Evolutionary conservation across 352 stramenopile genomes (phyloP).

Genomic region (Aphanomyces stellatus): DNA sequence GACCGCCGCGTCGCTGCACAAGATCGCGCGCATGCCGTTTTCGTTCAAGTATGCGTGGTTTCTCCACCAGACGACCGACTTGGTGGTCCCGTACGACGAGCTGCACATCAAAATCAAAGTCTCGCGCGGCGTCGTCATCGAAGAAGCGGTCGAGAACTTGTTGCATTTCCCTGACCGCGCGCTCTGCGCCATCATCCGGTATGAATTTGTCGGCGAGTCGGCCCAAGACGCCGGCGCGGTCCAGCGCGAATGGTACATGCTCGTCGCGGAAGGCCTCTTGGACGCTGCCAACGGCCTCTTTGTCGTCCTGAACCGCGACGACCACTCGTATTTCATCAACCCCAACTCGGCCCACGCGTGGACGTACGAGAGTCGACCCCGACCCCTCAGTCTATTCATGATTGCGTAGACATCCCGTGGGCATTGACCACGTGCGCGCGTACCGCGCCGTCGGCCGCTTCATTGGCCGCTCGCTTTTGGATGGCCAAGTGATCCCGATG

Average conservation of each 20-base stretch:
- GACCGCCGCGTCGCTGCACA: slow-evolving; percentile 35
- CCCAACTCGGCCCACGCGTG: not conserved
- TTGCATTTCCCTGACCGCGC: slow-evolving; percentile 62
- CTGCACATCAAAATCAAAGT: slow-evolving; percentile 77
- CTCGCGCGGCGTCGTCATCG: slow-evolving; percentile 57
- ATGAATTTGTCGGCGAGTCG: slow-evolving; percentile 79
- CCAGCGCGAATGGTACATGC: slow-evolving; percentile 71
- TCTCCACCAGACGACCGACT: slow-evolving; percentile 53
- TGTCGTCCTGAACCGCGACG: slow-evolving; percentile 60
- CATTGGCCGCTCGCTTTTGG: slow-evolving; percentile 60
- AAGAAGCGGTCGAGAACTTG: slow-evolving; percentile 77
- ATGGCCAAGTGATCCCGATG: slow-evolving; percentile 67
- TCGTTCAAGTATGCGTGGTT: slow-evolving; percentile 80
- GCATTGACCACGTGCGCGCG: slow-evolving; percentile 61
- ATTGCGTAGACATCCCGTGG: slow-evolving; percentile 32
- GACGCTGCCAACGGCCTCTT: slow-evolving; percentile 62
- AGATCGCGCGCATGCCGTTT: slow-evolving; percentile 37
- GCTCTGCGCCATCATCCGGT: slow-evolving; percentile 70
- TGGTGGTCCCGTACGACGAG: slow-evolving; percentile 69
- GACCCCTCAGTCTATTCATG: not conserved
- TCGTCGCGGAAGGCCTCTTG: slow-evolving; percentile 49
- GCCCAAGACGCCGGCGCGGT: slow-evolving; percentile 69
- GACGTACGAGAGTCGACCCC: not conserved
- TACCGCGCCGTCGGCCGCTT: slow-evolving; percentile 66
- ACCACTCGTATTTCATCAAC: slow-evolving; percentile 60